A percentile compares a stretch with the other conserved stretches of the same genome.
Evolutionary conservation across 768 basidiomycete genomes (phyloP).

Genomic region (Pholiota molesta): DNA sequence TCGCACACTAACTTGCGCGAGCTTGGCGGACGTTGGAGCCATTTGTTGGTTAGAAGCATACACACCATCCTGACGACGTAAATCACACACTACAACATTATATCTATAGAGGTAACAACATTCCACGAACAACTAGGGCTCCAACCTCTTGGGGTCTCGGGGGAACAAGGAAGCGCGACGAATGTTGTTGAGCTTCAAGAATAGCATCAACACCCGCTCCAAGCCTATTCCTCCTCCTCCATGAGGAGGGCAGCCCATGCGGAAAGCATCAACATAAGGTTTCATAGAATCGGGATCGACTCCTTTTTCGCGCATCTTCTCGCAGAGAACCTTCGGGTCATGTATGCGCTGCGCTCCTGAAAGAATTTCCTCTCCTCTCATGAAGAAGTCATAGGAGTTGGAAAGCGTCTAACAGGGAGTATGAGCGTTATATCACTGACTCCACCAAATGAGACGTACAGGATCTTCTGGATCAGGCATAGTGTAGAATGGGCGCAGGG

Average conservation of each 20-base stretch:
- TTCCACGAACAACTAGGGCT: slow-evolving; percentile 57
- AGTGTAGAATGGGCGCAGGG: slow-evolving; percentile 96
- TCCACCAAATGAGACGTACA: slow-evolving; percentile 44
- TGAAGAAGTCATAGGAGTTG: slow-evolving; percentile 99
- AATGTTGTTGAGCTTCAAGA: slow-evolving; percentile 96
- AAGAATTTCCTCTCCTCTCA: slow-evolving; percentile 98
- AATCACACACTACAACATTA: slow-evolving; percentile 1
- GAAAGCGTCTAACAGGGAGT: slow-evolving; percentile 67
- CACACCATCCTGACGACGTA: slow-evolving; percentile 6
- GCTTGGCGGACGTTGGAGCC: slow-evolving; percentile 20
- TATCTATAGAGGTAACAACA: slow-evolving; percentile 1
- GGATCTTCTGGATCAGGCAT: slow-evolving; percentile 96
- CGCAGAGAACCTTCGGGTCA: slow-evolving; percentile 77
- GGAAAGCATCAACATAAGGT: slow-evolving; percentile 92
- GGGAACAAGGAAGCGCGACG: slow-evolving; percentile 93
- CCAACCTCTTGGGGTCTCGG: slow-evolving; percentile 92
- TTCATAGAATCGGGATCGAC: slow-evolving; percentile 93
- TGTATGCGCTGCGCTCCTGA: slow-evolving; percentile 99
- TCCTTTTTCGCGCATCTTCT: slow-evolving; percentile 86
- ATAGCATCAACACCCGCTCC: slow-evolving; percentile 96
- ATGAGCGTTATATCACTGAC: slow-evolving; percentile 11
- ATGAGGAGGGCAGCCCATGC: slow-evolving; percentile 93
- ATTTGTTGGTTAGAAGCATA: slow-evolving; percentile 13
- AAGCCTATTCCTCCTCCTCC: slow-evolving; percentile 96
- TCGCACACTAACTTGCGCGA: slow-evolving; percentile 29